Conservation (phyloP, 1,284 basidiomycete species). For the Cutaneotrichosporon cutaneum region DNA sequence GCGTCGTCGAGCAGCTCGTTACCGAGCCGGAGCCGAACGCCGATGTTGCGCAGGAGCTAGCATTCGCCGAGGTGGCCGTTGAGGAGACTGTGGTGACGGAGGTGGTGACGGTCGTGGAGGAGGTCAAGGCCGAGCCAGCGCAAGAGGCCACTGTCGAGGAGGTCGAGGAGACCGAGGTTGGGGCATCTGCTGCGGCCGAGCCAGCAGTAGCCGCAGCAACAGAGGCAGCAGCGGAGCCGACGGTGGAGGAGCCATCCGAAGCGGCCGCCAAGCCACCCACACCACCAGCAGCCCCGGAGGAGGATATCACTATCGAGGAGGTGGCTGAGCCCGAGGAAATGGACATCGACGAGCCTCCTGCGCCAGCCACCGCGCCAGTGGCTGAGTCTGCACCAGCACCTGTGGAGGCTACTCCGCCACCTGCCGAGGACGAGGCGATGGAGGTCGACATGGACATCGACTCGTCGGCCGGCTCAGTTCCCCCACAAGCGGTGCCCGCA, state of each 20-base stretch:
- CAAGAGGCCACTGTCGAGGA: not conserved
- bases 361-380: not conserved
- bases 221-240: not conserved
- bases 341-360: not conserved
- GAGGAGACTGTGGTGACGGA: conserved; percentile 1
- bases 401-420: not conserved
- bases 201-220: not conserved
- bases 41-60: not conserved
- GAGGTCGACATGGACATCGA: conserved; percentile 1
- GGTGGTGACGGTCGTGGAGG: not conserved
- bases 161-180: not conserved
- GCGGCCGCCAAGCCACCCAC: not conserved
- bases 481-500: not conserved
- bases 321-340: not conserved
- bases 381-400: not conserved
- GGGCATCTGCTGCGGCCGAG: not conserved
- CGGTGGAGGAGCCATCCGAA: not conserved
- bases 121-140: not conserved
- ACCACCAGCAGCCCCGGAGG: not conserved
- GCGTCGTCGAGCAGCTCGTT: not conserved
- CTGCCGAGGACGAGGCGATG: not conserved
- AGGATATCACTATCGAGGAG: not conserved
- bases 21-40: not conserved
- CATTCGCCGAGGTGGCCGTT: not conserved
- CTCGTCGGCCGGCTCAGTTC: not conserved